Evolutionary conservation across 345 rosid species (phyloP).

Genomic region (Bruguiera parviflora): DNA sequence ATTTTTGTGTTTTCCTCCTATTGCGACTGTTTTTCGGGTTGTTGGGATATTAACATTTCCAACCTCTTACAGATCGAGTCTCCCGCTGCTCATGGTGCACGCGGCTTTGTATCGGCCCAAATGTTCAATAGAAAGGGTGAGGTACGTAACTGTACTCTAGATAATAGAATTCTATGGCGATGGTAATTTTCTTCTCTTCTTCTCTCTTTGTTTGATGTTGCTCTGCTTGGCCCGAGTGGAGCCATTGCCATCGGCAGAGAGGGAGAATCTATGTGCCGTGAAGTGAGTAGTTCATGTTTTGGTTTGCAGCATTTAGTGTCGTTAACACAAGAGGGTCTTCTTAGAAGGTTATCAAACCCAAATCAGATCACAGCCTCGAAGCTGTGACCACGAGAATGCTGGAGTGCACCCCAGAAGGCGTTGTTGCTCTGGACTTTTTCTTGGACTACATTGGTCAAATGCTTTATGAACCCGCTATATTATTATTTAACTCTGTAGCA

Average conservation of each 20-base stretch:
- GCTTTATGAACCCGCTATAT: no score
- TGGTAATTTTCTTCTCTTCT: neutral
- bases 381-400: conserved; percentile 41
- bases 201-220: neutral
- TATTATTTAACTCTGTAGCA: no score
- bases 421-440: no score
- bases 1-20: no score
- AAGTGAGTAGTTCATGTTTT: neutral
- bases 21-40: no score
- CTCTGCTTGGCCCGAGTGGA: neutral
- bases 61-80: conserved; percentile 45
- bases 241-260: no score
- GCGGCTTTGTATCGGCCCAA: conserved; percentile 74
- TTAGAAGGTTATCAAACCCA: conserved; percentile 45
- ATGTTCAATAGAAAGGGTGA: conserved; percentile 80
- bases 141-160: conserved; percentile 34
- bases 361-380: conserved; percentile 45
- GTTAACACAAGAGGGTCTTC: conserved; percentile 72
- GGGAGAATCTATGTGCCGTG: neutral
- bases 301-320: conserved; percentile 72
- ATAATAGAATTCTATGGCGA: no score
- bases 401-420: neutral
- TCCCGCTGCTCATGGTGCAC: conserved; percentile 56
- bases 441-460: no score
- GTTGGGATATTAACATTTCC: neutral